Conservation (phyloP, 306 rosid genomes). For the Quercus cerris region DNA sequence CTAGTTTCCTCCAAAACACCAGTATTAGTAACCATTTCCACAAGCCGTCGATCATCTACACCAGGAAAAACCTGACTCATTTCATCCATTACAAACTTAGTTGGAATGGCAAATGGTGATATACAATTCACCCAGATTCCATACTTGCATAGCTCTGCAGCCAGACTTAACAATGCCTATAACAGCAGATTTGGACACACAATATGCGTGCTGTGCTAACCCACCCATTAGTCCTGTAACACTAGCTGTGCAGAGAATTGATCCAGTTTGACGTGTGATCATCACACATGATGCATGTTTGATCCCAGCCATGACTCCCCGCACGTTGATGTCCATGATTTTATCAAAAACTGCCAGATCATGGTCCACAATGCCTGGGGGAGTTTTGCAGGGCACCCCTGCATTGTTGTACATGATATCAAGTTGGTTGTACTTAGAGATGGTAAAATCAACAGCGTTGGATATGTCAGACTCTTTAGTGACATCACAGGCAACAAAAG, state of each 20-base stretch:
- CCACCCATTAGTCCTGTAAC: conserved; percentile 78
- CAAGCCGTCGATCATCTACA: conserved; percentile 30
- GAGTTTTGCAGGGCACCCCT: conserved; percentile 70
- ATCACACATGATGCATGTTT: conserved; percentile 85
- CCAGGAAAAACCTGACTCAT: conserved; percentile 48
- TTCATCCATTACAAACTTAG: conserved; percentile 49
- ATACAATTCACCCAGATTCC: conserved; percentile 76
- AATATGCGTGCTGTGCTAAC: conserved; percentile 64
- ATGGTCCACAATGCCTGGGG: conserved; percentile 63
- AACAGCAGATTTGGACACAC: conserved; percentile 67
- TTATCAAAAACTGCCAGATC: conserved; percentile 55
- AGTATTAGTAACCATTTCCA: conserved; percentile 36
- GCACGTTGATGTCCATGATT: conserved; percentile 67
- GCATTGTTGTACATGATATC: conserved; percentile 89
- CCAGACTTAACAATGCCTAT: conserved; percentile 72
- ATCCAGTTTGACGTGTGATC: conserved; percentile 64
- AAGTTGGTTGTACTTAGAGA: conserved; percentile 52
- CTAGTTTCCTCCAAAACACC: conserved; percentile 58
- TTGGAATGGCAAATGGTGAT: conserved; percentile 77
- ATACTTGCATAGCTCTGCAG: conserved; percentile 58
- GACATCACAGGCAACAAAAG: conserved; percentile 69
- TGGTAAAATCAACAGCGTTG: conserved; percentile 67
- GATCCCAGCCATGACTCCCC: conserved; percentile 69
- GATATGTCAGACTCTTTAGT: conserved; percentile 71
- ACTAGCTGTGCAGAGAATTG: conserved; percentile 84